phyloP scores from a whole-genome alignment of 805 yeast species.

The Candida broadrunensis region DNA sequence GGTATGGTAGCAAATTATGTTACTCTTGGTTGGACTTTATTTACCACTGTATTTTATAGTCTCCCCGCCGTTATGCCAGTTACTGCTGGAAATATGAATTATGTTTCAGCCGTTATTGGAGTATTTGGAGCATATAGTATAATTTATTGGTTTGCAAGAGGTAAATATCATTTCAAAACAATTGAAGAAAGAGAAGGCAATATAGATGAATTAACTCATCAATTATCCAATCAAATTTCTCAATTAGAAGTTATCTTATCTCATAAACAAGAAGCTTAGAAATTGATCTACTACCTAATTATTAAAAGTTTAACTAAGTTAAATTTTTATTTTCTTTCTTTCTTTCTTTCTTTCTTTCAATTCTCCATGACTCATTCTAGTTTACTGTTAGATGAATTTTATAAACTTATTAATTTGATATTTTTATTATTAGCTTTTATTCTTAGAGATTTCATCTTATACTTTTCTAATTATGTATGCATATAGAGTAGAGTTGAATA shows the following conservation, averaged over 20 bases:
- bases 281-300: too few species aligned
- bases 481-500: too few species aligned
- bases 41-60: constrained; percentile 58
- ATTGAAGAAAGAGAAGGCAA: constrained; percentile 18
- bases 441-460: too few species aligned
- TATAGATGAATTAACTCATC: constrained; percentile 17
- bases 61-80: constrained; percentile 46
- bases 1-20: constrained; percentile 52
- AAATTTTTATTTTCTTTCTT: too few species aligned
- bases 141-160: constrained; percentile 51
- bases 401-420: too few species aligned
- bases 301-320: too few species aligned
- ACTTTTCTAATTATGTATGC: too few species aligned
- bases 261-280: neutral
- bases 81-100: constrained; percentile 20
- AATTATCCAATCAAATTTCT: constrained; percentile 21
- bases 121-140: constrained; percentile 45
- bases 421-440: too few species aligned
- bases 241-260: constrained; percentile 20
- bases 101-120: constrained; percentile 13
- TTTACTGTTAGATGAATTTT: too few species aligned
- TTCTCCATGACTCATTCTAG: too few species aligned
- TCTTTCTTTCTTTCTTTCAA: too few species aligned
- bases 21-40: constrained; percentile 53
- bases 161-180: constrained; percentile 18